Percentiles rank a stretch among this genome's conserved stretches.
Evolutionary conservation across 2,329 filamentous ascomycete species (phyloP).

Genomic region (Lomentospora prolificans): DNA sequence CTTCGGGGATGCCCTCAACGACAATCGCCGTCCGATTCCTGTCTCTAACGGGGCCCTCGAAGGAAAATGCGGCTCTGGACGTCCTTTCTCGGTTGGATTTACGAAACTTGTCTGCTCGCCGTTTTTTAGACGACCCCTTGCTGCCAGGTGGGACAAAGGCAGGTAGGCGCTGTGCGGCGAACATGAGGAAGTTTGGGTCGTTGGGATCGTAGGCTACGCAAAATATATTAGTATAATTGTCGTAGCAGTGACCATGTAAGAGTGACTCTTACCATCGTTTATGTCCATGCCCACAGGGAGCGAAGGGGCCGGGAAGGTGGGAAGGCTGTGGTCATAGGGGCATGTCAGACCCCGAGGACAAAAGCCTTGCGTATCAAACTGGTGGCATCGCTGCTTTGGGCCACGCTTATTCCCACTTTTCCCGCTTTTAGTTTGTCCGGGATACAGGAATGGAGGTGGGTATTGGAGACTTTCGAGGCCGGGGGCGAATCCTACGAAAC

Average conservation of each 20-base stretch:
- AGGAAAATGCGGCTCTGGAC: slow-evolving; percentile 49
- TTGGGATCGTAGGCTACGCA: slow-evolving; percentile 23
- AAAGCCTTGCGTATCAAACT: slow-evolving; percentile 65
- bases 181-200: slow-evolving; percentile 18
- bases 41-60: slow-evolving; percentile 53
- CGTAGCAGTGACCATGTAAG: slow-evolving; percentile 24
- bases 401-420: slow-evolving; percentile 16
- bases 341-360: slow-evolving; percentile 60
- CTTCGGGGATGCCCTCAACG: slow-evolving; percentile 67
- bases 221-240: slow-evolving; percentile 52
- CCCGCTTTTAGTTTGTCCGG: background rate
- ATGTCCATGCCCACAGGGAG: background rate
- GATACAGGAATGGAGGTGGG: background rate
- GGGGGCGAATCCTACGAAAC: background rate
- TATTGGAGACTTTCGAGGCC: background rate
- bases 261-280: background rate
- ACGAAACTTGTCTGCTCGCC: slow-evolving; percentile 23
- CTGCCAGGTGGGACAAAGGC: slow-evolving; percentile 15
- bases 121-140: slow-evolving; percentile 16
- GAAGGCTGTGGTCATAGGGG: slow-evolving; percentile 54
- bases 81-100: slow-evolving; percentile 21
- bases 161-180: slow-evolving; percentile 12
- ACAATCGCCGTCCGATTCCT: slow-evolving; percentile 58
- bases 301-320: background rate
- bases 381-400: slow-evolving; percentile 47